Percentiles rank a stretch among this genome's conserved stretches.
phyloP scores from a whole-genome alignment of 352 stramenopile genomes.

The Globisporangium barbulae region DNA sequence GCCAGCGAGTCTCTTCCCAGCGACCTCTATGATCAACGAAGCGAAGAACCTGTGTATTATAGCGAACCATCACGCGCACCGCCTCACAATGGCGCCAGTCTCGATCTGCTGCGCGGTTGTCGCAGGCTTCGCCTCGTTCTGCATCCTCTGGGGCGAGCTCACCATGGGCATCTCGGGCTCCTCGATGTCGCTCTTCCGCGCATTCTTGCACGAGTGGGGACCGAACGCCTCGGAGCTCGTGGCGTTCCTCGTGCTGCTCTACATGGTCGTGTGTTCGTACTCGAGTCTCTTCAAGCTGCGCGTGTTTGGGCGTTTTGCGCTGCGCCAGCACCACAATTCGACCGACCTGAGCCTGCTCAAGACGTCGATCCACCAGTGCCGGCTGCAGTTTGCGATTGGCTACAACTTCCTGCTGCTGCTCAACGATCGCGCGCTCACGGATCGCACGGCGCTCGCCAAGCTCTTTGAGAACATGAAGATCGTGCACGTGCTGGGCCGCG shows the following conservation, averaged over 20 bases:
- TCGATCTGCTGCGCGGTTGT: slow-evolving; percentile 40
- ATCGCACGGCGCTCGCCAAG: slow-evolving; percentile 51
- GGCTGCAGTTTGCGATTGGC: slow-evolving; percentile 63
- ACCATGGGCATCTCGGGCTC: slow-evolving; percentile 39
- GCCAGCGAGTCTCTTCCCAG: slow-evolving; percentile 36
- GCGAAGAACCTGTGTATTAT: slow-evolving; percentile 25
- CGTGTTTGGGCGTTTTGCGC: slow-evolving; percentile 41
- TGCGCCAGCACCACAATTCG: slow-evolving; percentile 52
- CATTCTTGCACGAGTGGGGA: not conserved
- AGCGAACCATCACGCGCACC: slow-evolving; percentile 19
- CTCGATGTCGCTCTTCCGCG: slow-evolving; percentile 28
- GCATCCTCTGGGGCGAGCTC: slow-evolving; percentile 66
- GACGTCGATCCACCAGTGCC: slow-evolving; percentile 57
- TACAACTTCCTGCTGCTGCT: slow-evolving; percentile 70
- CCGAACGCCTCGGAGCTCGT: slow-evolving; percentile 30
- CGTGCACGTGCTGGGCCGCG: slow-evolving; percentile 40
- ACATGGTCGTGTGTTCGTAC: slow-evolving; percentile 61
- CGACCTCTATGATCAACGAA: slow-evolving; percentile 29
- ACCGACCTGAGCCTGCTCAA: slow-evolving; percentile 59
- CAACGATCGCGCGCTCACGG: slow-evolving; percentile 30
- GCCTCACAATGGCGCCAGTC: slow-evolving; percentile 27
- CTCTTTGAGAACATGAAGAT: slow-evolving; percentile 52
- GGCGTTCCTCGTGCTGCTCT: slow-evolving; percentile 43
- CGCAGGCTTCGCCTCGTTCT: slow-evolving; percentile 33
- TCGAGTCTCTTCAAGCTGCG: slow-evolving; percentile 58